Conservation (phyloP, 2,329 filamentous ascomycete species). For the Cladosporium phlei region DNA sequence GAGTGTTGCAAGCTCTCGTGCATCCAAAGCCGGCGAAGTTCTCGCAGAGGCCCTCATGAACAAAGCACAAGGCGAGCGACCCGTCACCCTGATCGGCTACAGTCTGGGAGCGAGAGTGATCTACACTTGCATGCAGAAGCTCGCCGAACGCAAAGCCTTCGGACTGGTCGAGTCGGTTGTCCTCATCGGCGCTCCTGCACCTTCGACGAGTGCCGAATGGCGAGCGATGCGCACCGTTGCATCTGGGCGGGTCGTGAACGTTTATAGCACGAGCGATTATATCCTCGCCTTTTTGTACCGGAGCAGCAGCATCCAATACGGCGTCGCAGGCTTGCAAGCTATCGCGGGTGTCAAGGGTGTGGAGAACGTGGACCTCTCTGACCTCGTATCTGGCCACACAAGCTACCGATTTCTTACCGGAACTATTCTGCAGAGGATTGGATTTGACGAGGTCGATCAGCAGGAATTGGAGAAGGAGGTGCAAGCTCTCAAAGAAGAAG, state of each 20-base stretch:
- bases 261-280: conserved; percentile 82
- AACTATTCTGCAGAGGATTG: conserved; percentile 47
- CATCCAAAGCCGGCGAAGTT: conserved; percentile 37
- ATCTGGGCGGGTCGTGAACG: conserved; percentile 77
- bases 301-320: conserved; percentile 73
- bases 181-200: conserved; percentile 74
- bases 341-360: conserved; percentile 65
- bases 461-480: conserved; percentile 45
- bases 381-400: conserved; percentile 48
- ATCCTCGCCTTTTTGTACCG: conserved; percentile 84
- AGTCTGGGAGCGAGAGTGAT: conserved; percentile 55
- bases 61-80: conserved; percentile 38
- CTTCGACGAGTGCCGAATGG: conserved; percentile 70
- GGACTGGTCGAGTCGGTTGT: conserved; percentile 80
- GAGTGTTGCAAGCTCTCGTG: conserved; percentile 34
- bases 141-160: conserved; percentile 75
- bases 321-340: conserved; percentile 76
- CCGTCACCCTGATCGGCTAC: conserved; percentile 38
- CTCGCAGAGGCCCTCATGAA: conserved; percentile 39
- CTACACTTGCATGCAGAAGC: conserved; percentile 70
- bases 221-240: conserved; percentile 71
- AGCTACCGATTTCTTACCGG: conserved; percentile 49
- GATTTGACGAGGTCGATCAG: conserved; percentile 49
- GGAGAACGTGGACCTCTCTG: conserved; percentile 51
- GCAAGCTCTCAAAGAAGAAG: conserved; percentile 35